phyloP scores from a whole-genome alignment of 495 filamentous ascomycete genomes.

The Xylaria longipes region DNA sequence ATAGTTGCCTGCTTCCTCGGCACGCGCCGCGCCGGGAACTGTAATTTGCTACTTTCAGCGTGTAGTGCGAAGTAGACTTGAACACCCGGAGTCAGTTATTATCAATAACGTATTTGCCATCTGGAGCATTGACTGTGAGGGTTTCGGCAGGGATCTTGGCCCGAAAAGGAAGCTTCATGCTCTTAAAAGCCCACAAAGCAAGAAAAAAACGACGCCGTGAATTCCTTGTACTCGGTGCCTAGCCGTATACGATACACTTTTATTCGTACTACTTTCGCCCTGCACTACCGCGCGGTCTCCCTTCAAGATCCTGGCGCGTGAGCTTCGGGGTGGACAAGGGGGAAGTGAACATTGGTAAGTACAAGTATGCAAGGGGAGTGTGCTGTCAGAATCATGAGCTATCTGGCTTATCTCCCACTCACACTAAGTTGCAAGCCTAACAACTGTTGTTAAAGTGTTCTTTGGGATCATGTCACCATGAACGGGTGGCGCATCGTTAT shows the following conservation, averaged over 20 bases:
- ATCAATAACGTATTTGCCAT: too few relatives aligned
- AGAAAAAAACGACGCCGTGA: too few relatives aligned
- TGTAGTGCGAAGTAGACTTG: neutral
- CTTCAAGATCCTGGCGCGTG: neutral
- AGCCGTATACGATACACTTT: neutral
- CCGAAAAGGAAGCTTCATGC: too few relatives aligned
- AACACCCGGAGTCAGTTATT: neutral
- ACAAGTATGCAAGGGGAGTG: neutral
- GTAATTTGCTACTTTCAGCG: neutral
- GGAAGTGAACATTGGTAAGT: neutral
- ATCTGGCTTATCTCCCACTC: neutral
- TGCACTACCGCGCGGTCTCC: neutral
- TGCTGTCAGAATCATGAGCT: neutral
- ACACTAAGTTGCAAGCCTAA: too few relatives aligned
- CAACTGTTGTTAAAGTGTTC: neutral
- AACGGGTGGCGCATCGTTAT: neutral
- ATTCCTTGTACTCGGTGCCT: neutral
- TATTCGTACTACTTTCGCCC: neutral
- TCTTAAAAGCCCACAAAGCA: too few relatives aligned
- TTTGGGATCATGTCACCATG: neutral
- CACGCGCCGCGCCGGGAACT: conserved; percentile 13
- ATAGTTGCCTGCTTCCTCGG: conserved; percentile 6
- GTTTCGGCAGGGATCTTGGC: too few relatives aligned
- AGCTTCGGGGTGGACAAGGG: neutral
- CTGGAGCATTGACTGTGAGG: too few relatives aligned